Evolutionary conservation across 2,329 filamentous ascomycete genomes (phyloP).

Genomic region (Alternaria postmessia): DNA sequence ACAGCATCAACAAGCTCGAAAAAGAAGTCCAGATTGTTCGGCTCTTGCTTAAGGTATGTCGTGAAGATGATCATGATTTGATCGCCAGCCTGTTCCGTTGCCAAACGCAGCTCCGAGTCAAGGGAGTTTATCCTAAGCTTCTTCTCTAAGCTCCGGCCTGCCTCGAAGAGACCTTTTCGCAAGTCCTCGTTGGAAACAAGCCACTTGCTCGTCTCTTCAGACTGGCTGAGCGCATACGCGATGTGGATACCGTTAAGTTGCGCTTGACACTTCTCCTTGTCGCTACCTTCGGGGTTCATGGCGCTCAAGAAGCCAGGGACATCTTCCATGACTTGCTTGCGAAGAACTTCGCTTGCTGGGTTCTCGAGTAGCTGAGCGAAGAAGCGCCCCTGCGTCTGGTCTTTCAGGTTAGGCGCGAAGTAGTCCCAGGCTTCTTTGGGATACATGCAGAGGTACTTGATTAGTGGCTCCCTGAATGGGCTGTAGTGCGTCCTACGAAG

Average conservation of each 20-base stretch:
- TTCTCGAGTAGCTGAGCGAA: slow-evolving; percentile 86
- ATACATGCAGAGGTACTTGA: slow-evolving; percentile 93
- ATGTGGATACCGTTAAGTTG: slow-evolving; percentile 89
- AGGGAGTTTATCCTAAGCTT: slow-evolving; percentile 75
- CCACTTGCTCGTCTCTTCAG: slow-evolving; percentile 72
- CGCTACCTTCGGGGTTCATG: slow-evolving; percentile 69
- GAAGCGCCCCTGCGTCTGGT: slow-evolving; percentile 88
- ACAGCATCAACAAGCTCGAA: slow-evolving; percentile 85
- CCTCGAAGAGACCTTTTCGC: slow-evolving; percentile 66
- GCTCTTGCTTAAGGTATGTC: slow-evolving; percentile 76
- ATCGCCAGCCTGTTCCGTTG: slow-evolving; percentile 87
- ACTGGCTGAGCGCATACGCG: slow-evolving; percentile 78
- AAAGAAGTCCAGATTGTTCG: slow-evolving; percentile 80
- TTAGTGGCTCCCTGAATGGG: slow-evolving; percentile 88
- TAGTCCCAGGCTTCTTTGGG: slow-evolving; percentile 85
- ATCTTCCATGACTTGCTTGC: slow-evolving; percentile 77
- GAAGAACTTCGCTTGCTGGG: slow-evolving; percentile 74
- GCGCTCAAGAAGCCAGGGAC: slow-evolving; percentile 74
- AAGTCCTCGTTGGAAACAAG: slow-evolving; percentile 63
- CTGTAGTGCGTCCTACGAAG: slow-evolving; percentile 88
- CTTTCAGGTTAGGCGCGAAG: slow-evolving; percentile 79
- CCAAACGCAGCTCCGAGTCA: slow-evolving; percentile 76
- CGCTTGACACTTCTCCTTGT: slow-evolving; percentile 75
- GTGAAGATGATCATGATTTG: slow-evolving; percentile 87
- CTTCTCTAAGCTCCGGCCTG: slow-evolving; percentile 80